Base-by-base conservation (phyloP, 78 protist genomes). In the Monocercomonoides exilis region DNA sequence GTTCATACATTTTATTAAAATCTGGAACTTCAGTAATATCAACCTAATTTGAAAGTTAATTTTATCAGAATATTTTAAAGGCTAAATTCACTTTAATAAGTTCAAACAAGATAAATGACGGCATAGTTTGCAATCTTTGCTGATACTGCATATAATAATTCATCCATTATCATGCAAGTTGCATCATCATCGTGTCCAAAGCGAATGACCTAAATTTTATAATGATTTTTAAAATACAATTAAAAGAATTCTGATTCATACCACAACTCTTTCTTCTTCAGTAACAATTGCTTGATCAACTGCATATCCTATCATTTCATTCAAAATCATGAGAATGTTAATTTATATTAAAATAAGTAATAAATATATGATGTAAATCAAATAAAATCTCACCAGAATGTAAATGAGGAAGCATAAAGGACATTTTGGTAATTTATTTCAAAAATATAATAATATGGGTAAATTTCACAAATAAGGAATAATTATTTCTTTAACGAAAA, bases 1-100 rank as follows among this genome's bases (percentile, higher is more conserved):
- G 86, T 88, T 98, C 99, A 92, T 98, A 98, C 99, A 98, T 98
- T 32, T 90, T 43, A 89, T 97, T 98, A 91, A 98, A 98, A 90
- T 98, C 99, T 0, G 98, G 98, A 29, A 96, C 97, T 77, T 88
- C 81, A 1, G 46, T 11, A 2, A 79, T 81, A 35, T 87, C 80
- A 1, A 85, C n/a, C n/a, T n/a, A n/a, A n/a, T n/a, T n/a, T n/a
- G n/a, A n/a, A n/a, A n/a, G 84, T 41, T 97, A 92, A 0, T 93
- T 84, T 34, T 92, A 95, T 85, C 97, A 99, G 29, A 96, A 96
- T 36, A 94, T 81, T 81, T 34, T 41, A 29, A 87, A 63, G 2
- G 3, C 41, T 44, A 79, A 5, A 41, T 79, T 5, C 5, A 79
- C 3, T 5, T 11, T 42, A 41, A 79, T 3, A 5, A 41, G 3